Percentiles rank a stretch among this genome's conserved stretches.
These are phyloP conservation scores for Colletotrichum destructivum DNA, from an alignment of 2,329 filamentous ascomycete genomes.

Conservation along the genomic window DNA sequence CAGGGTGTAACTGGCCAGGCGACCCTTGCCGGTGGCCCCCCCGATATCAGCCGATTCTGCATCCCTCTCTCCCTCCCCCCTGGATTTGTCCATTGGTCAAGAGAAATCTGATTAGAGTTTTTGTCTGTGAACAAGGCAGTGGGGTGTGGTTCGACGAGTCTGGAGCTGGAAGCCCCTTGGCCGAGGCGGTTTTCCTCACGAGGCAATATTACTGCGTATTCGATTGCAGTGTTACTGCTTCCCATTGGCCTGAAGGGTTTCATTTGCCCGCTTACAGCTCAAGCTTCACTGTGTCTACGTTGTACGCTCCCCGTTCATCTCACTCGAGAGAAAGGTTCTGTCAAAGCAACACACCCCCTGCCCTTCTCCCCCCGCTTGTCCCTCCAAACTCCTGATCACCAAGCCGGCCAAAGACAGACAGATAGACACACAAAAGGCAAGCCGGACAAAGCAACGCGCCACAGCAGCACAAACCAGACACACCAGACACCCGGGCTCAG, in stretches of 20 bases:
- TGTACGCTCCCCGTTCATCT: neutral
- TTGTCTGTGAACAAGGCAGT: conserved; percentile 5
- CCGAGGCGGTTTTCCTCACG: too few relatives aligned
- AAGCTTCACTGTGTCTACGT: neutral
- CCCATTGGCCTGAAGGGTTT: conserved; percentile 5
- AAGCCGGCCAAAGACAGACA: neutral
- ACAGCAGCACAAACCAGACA: neutral
- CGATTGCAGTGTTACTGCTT: conserved; percentile 1
- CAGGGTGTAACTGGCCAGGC: neutral
- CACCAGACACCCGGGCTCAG: too few relatives aligned
- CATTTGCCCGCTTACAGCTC: neutral
- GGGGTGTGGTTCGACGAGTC: conserved; percentile 10
- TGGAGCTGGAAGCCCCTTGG: neutral
- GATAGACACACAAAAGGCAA: neutral
- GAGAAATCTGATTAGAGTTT: conserved; percentile 38
- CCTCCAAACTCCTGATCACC: neutral
- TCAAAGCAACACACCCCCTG: neutral
- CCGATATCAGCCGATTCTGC: conserved; percentile 20
- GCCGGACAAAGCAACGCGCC: conserved; percentile 2
- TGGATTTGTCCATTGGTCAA: neutral
- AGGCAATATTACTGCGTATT: neutral
- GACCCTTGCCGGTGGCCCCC: conserved; percentile 9
- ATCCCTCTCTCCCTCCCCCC: neutral
- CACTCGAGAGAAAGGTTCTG: neutral
- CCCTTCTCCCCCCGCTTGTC: neutral